phyloP scores from a whole-genome alignment of 148 eudicot genomes.

The Pharnaceum exiguum region DNA sequence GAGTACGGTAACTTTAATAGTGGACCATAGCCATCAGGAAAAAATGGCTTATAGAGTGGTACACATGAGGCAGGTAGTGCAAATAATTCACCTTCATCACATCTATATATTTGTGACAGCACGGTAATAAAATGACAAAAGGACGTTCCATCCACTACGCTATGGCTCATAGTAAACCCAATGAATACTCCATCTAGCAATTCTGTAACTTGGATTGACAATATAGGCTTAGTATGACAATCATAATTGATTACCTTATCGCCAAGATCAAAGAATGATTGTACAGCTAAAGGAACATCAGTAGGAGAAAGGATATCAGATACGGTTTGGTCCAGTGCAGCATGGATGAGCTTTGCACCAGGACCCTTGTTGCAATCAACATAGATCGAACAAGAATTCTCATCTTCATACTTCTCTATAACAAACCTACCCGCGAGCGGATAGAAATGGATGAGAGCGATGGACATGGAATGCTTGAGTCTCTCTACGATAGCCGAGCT shows the following conservation, averaged over 20 bases:
- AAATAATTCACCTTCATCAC: no score
- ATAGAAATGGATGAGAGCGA: neutral
- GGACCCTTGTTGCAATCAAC: slow-evolving; percentile 30
- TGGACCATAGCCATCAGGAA: no score
- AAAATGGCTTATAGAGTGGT: no score
- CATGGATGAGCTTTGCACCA: slow-evolving; percentile 37
- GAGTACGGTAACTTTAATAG: no score
- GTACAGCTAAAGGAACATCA: slow-evolving; percentile 19
- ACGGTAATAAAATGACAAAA: no score
- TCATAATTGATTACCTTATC: slow-evolving; percentile 24
- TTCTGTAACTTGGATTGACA: slow-evolving; percentile 33
- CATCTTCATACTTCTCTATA: neutral
- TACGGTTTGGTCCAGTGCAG: slow-evolving; percentile 12
- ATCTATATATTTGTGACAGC: no score
- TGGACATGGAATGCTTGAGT: neutral
- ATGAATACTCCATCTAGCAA: no score
- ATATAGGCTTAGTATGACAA: slow-evolving; percentile 29
- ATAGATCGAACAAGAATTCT: neutral
- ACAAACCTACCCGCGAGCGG: slow-evolving; percentile 4
- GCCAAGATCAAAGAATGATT: slow-evolving; percentile 18
- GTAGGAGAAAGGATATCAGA: slow-evolving; percentile 12
- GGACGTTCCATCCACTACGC: no score
- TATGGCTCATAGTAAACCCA: no score
- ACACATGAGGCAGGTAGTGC: no score
- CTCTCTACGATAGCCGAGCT: neutral